Percentiles rank a stretch among this genome's conserved stretches.
These are phyloP conservation scores for Silene noctiflora DNA, from an alignment of 179 eudicot genomes.

Conservation along the genomic window DNA sequence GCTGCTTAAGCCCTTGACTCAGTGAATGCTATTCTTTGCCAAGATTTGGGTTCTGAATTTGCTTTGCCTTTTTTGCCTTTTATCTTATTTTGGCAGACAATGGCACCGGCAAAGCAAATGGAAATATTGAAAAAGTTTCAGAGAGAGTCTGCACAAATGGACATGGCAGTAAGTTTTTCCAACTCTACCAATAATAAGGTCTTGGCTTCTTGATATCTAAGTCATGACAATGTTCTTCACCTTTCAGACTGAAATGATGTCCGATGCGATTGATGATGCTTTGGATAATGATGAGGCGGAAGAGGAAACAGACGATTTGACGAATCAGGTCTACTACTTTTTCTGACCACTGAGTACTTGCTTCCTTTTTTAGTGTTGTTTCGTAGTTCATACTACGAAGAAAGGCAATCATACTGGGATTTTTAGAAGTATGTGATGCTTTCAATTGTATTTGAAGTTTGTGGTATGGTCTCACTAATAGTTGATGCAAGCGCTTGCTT, in stretches of 20 bases:
- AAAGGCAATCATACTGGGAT: too few species aligned
- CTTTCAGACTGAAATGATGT: conserved; percentile 94
- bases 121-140: conserved; percentile 79
- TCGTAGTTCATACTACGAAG: neutral
- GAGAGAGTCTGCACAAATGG: conserved; percentile 94
- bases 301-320: conserved; percentile 92
- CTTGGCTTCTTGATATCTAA: neutral
- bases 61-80: neutral
- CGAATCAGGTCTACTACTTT: conserved; percentile 59
- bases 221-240: neutral
- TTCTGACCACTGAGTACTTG: neutral
- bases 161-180: conserved; percentile 80
- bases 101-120: conserved; percentile 86
- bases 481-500: neutral
- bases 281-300: conserved; percentile 96
- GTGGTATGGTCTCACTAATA: neutral
- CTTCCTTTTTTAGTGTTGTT: neutral
- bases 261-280: conserved; percentile 88
- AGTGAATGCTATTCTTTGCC: neutral
- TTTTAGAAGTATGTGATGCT: neutral
- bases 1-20: neutral
- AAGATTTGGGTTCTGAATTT: neutral
- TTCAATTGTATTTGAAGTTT: conserved; percentile 6
- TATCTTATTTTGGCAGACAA: conserved; percentile 55
- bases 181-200: neutral